Base-by-base conservation (phyloP, 495 filamentous ascomycete genomes). In the Penicillium waksmanii region DNA sequence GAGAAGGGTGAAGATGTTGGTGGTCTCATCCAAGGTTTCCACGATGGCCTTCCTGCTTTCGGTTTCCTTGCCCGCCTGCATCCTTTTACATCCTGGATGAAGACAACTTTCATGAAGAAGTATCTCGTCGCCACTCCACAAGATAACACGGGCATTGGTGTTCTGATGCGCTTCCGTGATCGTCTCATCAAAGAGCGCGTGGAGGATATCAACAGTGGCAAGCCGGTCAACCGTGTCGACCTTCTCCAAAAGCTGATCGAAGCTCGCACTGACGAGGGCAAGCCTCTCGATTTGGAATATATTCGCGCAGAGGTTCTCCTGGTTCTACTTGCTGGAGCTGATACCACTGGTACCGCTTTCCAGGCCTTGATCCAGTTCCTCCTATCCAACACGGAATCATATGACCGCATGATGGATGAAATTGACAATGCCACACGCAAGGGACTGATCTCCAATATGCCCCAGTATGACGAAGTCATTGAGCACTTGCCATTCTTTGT, bases 281-380 rank as follows among this genome's bases (percentile, higher is more conserved):
- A 81, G 42, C 76, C 76, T 3, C 65, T 84, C 6, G 73, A 78
- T 11, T 66, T 79, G 61, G 76, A 78, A 19, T 78, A 84, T 53
- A 75, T 85, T 62, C 79, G 80, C 53, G 80, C 81, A 0, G 84
- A 85, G 67, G 78, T 82, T 19, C 66, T 85, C 3, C 70, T 85
- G 0, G 76, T 85, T 17, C 66, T 86, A 47, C 73, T 88, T 10
- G 87, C 86, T 3, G 86, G 85, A n/a, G 82, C 85, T 8, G 88
- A 91, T 58, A 87, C 87, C 11, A 85, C 82, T 0, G 82, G 84
- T 0, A 84, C 81, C 1, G 74, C 81, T 9, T 79, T 90, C 64
- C 78, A 78, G 48, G 79, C 77, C 2, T 74, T 84, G 42, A 68
- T 89, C 44, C 61, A 78, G 21, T 80, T 83, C 60, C 68, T 89